A percentile compares a stretch with the other conserved stretches of the same genome.
phyloP scores from a whole-genome alignment of 2,329 filamentous ascomycete species.

The Hypoxylon sp. region DNA sequence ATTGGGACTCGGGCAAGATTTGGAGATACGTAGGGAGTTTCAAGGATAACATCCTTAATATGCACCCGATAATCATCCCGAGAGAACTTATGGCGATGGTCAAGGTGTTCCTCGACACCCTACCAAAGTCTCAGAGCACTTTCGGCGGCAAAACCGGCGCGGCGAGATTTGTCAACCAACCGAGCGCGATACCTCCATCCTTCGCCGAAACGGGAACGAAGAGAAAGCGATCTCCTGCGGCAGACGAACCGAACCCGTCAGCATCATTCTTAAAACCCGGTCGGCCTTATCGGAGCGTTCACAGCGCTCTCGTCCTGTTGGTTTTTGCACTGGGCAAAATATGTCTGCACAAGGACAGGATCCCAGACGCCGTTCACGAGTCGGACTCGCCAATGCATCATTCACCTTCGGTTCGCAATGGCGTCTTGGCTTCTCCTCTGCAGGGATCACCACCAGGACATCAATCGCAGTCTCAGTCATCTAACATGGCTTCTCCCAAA shows the following conservation, averaged over 20 bases:
- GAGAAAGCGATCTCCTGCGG: constrained; percentile 66
- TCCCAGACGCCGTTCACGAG: constrained; percentile 70
- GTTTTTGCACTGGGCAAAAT: constrained; percentile 90
- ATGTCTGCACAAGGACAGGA: constrained; percentile 66
- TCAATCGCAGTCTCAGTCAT: constrained; percentile 60
- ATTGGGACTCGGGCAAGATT: constrained; percentile 65
- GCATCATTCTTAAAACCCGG: constrained; percentile 57
- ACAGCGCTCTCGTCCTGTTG: constrained; percentile 84
- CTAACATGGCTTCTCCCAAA: constrained; percentile 64
- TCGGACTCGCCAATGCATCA: constrained; percentile 52
- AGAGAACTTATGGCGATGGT: constrained; percentile 65
- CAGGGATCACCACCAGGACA: constrained; percentile 67
- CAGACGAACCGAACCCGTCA: constrained; percentile 46
- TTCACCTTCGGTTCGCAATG: constrained; percentile 61
- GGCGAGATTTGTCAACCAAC: constrained; percentile 50
- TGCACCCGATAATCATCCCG: constrained; percentile 72
- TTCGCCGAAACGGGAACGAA: constrained; percentile 56
- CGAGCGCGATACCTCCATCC: constrained; percentile 42
- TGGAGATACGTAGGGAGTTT: constrained; percentile 67
- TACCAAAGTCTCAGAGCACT: constrained; percentile 52
- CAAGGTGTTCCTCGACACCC: constrained; percentile 62
- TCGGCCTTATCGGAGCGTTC: constrained; percentile 73
- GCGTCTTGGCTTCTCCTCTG: constrained; percentile 62
- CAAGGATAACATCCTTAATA: constrained; percentile 71
- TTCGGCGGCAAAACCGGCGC: constrained; percentile 39